Conservation (phyloP, 208 protist genomes). For the Acanthamoeba castellanii region DNA sequence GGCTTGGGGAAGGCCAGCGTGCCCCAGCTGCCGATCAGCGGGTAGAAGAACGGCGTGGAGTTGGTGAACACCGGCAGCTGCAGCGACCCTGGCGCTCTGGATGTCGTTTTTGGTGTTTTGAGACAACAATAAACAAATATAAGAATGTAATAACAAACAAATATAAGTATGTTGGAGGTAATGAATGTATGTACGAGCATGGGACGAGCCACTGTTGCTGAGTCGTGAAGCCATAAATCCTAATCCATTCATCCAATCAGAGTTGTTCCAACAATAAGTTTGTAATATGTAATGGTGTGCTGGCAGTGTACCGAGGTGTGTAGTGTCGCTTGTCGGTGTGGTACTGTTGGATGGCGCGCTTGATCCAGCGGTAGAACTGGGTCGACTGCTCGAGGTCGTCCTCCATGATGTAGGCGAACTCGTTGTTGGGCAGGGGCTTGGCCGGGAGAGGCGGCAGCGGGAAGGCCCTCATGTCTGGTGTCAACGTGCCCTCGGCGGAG, state of each 20-base stretch:
- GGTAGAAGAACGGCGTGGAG: conserved; percentile 41
- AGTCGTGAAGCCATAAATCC: conserved; percentile 17
- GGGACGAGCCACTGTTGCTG: conserved; percentile 62
- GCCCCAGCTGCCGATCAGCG: conserved; percentile 63
- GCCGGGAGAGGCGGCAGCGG: not conserved
- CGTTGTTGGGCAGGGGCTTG: not conserved
- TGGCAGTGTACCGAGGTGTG: not conserved
- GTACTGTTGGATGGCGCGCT: not conserved
- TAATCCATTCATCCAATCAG: not conserved
- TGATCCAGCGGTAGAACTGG: conserved; percentile 64
- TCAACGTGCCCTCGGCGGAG: not conserved
- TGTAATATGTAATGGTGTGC: too few relatives aligned
- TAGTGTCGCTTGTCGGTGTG: conserved; percentile 22
- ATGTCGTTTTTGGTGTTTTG: too few relatives aligned
- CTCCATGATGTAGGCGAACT: conserved; percentile 71
- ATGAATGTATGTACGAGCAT: not conserved
- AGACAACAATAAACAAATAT: too few relatives aligned
- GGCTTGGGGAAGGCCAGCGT: conserved; percentile 25
- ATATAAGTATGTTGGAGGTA: too few relatives aligned
- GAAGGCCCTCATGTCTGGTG: not conserved
- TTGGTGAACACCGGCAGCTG: conserved; percentile 12
- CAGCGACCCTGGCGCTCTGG: not conserved
- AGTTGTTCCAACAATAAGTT: too few relatives aligned
- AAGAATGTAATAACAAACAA: not conserved
- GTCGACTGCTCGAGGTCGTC: conserved; percentile 59